These are phyloP conservation scores for Ogataea paradorogensis DNA, from an alignment of 805 yeast species.

Conservation along the genomic window DNA sequence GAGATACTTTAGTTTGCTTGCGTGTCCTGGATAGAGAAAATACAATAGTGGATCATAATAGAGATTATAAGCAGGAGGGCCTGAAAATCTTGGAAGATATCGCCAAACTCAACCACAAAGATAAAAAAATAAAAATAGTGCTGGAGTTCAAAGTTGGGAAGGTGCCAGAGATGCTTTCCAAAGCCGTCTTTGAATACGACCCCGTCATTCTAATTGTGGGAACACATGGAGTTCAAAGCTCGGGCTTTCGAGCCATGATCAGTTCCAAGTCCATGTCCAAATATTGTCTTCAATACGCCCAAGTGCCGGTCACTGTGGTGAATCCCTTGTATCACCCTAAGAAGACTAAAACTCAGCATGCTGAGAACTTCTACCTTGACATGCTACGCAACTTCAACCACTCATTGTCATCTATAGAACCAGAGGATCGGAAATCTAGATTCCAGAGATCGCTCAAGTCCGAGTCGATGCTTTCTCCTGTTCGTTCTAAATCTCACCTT, in stretches of 20 bases:
- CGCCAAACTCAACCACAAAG: slow-evolving; percentile 32
- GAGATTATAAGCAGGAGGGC: slow-evolving; percentile 35
- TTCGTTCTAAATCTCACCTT: slow-evolving; percentile 24
- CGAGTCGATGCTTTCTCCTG: slow-evolving; percentile 20
- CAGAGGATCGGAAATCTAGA: slow-evolving; percentile 20
- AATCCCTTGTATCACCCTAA: slow-evolving; percentile 32
- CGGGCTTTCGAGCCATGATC: slow-evolving; percentile 38
- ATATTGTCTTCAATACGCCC: slow-evolving; percentile 44
- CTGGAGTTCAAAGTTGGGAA: slow-evolving; percentile 45
- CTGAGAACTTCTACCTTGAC: background rate
- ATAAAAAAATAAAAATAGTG: slow-evolving; percentile 39
- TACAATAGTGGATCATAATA: slow-evolving; percentile 17
- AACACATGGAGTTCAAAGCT: slow-evolving; percentile 35
- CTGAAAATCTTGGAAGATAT: slow-evolving; percentile 32
- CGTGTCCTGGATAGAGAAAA: slow-evolving; percentile 39
- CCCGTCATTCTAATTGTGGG: slow-evolving; percentile 46
- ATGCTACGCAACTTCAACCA: slow-evolving; percentile 3
- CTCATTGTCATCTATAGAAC: slow-evolving; percentile 1
- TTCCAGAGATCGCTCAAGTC: slow-evolving; percentile 23
- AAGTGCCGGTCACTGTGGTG: slow-evolving; percentile 45
- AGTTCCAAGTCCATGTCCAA: slow-evolving; percentile 46
- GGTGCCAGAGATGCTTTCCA: slow-evolving; percentile 38
- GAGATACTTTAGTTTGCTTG: slow-evolving; percentile 45
- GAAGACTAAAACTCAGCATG: background rate
- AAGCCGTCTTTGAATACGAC: slow-evolving; percentile 42